These are phyloP conservation scores for Kodamaea alishanica DNA, from an alignment of 1,139 yeast species.

Conservation along the genomic window DNA sequence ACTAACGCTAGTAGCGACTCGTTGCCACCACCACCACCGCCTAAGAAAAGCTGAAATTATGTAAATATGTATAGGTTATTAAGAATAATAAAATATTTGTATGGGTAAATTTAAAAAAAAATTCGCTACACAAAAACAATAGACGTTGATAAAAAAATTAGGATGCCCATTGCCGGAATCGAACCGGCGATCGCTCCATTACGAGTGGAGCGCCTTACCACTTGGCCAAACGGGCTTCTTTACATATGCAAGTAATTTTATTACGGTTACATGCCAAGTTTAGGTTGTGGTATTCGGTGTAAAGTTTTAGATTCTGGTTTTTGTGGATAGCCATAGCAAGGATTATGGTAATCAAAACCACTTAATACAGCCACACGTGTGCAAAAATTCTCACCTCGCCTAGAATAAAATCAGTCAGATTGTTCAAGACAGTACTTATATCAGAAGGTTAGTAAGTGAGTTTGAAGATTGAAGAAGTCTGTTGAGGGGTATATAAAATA, in stretches of 20 bases:
- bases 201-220: constrained; percentile 57
- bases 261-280: neutral
- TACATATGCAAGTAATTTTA: neutral
- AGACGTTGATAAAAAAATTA: too few relatives aligned
- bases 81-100: neutral
- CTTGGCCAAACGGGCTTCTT: constrained; percentile 20
- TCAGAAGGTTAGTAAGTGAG: too few relatives aligned
- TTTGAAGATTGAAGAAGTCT: too few relatives aligned
- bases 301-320: too few relatives aligned
- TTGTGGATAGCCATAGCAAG: too few relatives aligned
- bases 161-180: constrained; percentile 43
- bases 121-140: neutral
- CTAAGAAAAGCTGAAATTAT: constrained; percentile 5
- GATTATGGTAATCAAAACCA: too few relatives aligned
- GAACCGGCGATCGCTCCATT: constrained; percentile 57
- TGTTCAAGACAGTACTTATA: too few relatives aligned
- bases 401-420: too few relatives aligned
- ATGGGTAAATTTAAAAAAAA: neutral
- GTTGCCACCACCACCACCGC: constrained; percentile 35
- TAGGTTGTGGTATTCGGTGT: constrained; percentile 1
- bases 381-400: too few relatives aligned
- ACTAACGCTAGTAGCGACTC: constrained; percentile 15
- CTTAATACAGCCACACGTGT: too few relatives aligned
- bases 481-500: too few relatives aligned
- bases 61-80: neutral